Evolutionary conservation across 1,139 yeast genomes (phyloP).

Genomic region (Meyerozyma carpophila): DNA sequence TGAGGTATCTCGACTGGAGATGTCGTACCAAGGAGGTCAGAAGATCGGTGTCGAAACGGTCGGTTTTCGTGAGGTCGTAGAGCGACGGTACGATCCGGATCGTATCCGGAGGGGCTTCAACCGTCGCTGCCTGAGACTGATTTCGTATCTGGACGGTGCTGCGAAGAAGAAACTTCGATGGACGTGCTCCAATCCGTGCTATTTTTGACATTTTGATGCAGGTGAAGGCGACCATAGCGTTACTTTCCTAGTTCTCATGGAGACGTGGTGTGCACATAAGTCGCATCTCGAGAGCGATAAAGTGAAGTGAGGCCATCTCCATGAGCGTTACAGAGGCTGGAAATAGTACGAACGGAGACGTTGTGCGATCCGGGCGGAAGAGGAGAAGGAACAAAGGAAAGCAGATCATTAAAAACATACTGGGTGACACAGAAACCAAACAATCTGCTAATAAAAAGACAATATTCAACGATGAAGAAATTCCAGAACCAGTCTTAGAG

Average conservation of each 20-base stretch:
- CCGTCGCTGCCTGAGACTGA: background rate
- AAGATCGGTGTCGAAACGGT: slow-evolving; percentile 25
- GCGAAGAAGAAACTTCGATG: background rate
- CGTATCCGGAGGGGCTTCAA: slow-evolving; percentile 15
- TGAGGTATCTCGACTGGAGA: slow-evolving; percentile 40
- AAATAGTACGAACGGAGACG: background rate
- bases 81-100: slow-evolving; percentile 36
- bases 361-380: background rate
- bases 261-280: background rate
- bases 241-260: too few species aligned
- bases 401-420: background rate
- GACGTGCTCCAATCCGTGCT: background rate
- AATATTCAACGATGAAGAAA: slow-evolving; percentile 2
- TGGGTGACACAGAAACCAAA: background rate
- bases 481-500: background rate
- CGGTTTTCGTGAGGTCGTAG: slow-evolving; percentile 18
- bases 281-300: background rate
- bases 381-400: slow-evolving; percentile 3
- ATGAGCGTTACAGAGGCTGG: background rate
- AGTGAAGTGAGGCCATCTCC: background rate
- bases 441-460: background rate
- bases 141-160: background rate
- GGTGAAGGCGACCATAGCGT: too few species aligned
- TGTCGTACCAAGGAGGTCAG: slow-evolving; percentile 39
- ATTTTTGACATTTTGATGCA: background rate